Conservation (phyloP, 768 basidiomycete species). For the Tephrocybe sp. region DNA sequence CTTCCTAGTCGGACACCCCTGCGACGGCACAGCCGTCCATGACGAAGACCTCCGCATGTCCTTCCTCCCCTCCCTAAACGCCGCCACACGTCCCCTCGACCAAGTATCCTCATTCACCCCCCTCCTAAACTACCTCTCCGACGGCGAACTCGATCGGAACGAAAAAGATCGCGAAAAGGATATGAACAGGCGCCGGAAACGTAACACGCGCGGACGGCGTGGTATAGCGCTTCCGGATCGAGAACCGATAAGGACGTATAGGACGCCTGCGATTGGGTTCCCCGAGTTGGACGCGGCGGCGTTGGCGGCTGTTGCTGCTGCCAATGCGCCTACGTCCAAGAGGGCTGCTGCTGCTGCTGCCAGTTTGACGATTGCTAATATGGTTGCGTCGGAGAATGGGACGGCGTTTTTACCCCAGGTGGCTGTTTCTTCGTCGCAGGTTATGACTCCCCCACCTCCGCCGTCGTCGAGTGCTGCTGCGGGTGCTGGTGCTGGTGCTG, state of each 20-base stretch:
- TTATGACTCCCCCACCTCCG: not conserved
- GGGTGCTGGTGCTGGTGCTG: slow-evolving; percentile 19
- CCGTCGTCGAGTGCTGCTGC: slow-evolving; percentile 18
- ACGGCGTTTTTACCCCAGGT: slow-evolving; percentile 51
- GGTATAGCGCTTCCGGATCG: slow-evolving; percentile 88
- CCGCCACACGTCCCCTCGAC: slow-evolving; percentile 70
- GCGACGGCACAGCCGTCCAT: slow-evolving; percentile 71
- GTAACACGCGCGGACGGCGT: slow-evolving; percentile 76
- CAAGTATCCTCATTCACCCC: slow-evolving; percentile 84
- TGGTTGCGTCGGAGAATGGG: slow-evolving; percentile 91
- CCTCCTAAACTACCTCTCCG: slow-evolving; percentile 82
- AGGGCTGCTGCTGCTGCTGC: slow-evolving; percentile 87
- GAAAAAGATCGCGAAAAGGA: slow-evolving; percentile 96
- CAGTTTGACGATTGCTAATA: slow-evolving; percentile 80
- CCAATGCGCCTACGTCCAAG: slow-evolving; percentile 65
- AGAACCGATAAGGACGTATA: slow-evolving; percentile 87
- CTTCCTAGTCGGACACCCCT: slow-evolving; percentile 84
- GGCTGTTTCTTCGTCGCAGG: slow-evolving; percentile 21
- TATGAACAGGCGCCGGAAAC: slow-evolving; percentile 77
- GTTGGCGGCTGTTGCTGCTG: slow-evolving; percentile 61
- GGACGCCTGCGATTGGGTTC: slow-evolving; percentile 85
- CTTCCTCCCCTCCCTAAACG: slow-evolving; percentile 78
- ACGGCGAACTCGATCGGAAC: slow-evolving; percentile 82
- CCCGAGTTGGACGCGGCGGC: slow-evolving; percentile 74
- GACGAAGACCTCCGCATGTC: slow-evolving; percentile 92